These are phyloP conservation scores for Suaeda aralocaspica DNA, from an alignment of 148 eudicot species.

Conservation along the genomic window DNA sequence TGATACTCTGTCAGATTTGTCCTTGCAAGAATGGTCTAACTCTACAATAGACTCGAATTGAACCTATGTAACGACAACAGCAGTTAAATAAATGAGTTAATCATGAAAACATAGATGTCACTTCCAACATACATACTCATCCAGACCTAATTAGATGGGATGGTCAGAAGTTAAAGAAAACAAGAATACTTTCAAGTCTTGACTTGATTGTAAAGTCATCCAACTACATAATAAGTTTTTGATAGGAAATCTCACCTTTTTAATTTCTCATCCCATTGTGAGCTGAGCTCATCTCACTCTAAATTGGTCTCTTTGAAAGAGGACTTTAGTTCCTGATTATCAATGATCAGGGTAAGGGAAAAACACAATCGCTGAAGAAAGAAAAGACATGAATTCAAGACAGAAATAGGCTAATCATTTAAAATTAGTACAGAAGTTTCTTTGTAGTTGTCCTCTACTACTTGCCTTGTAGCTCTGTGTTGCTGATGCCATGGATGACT, in stretches of 20 bases:
- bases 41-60: conserved; percentile 92
- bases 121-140: too few species aligned
- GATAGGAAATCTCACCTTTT: conserved; percentile 59
- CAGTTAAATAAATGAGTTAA: neutral
- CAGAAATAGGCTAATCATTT: neutral
- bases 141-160: neutral
- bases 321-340: conserved; percentile 57
- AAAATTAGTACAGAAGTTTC: conserved; percentile 68
- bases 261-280: conserved; percentile 68
- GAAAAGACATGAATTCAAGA: neutral
- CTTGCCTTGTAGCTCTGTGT: conserved; percentile 30
- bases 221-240: too few species aligned
- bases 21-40: conserved; percentile 76
- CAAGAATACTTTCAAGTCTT: conserved; percentile 70
- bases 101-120: too few species aligned
- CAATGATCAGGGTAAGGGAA: neutral
- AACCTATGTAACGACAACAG: conserved; percentile 41
- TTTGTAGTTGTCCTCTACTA: conserved; percentile 54
- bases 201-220: conserved; percentile 89
- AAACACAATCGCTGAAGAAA: neutral
- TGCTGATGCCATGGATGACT: conserved; percentile 7
- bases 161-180: neutral
- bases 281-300: conserved; percentile 46
- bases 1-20: conserved; percentile 47
- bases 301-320: conserved; percentile 44